phyloP scores from a whole-genome alignment of 1,284 basidiomycete genomes.

The Leccinum fuscescens region DNA sequence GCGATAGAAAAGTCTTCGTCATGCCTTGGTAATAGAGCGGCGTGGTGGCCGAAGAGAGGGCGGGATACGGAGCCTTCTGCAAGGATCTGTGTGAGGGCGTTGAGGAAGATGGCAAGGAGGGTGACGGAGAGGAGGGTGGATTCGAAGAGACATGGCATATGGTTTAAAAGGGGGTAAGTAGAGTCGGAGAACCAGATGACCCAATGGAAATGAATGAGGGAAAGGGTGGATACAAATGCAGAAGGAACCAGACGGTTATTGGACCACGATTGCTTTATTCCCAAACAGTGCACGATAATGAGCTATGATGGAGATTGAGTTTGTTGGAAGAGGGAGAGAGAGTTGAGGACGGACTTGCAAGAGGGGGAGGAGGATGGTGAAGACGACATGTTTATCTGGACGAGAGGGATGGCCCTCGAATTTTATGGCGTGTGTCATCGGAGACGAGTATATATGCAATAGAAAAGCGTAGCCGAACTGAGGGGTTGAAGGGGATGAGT shows the following conservation, averaged over 20 bases:
- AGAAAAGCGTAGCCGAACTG: conserved; percentile 75
- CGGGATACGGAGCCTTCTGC: conserved; percentile 49
- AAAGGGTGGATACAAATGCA: conserved; percentile 54
- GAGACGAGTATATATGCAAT: conserved; percentile 68
- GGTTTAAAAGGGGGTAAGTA: conserved; percentile 67
- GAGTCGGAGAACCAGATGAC: conserved; percentile 51
- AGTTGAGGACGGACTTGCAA: conserved; percentile 48
- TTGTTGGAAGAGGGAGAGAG: not conserved
- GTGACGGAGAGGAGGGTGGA: conserved; percentile 55
- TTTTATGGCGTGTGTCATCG: conserved; percentile 51
- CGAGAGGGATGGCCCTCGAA: conserved; percentile 47
- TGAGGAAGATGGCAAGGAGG: conserved; percentile 54
- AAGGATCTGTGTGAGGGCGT: conserved; percentile 62
- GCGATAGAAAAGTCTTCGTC: conserved; percentile 75
- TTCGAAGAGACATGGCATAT: conserved; percentile 69
- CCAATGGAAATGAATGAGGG: conserved; percentile 63
- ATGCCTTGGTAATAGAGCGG: conserved; percentile 44
- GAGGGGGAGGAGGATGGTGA: conserved; percentile 67
- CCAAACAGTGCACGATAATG: conserved; percentile 60
- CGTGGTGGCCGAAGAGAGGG: conserved; percentile 47
- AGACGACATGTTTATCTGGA: conserved; percentile 65
- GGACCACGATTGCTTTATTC: conserved; percentile 58
- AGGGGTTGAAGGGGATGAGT: not conserved
- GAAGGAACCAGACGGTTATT: conserved; percentile 65
- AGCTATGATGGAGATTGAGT: conserved; percentile 39